These are phyloP conservation scores for Schizosaccharomyces versatilis DNA, from an alignment of 1,139 yeast species.

Conservation along the genomic window DNA sequence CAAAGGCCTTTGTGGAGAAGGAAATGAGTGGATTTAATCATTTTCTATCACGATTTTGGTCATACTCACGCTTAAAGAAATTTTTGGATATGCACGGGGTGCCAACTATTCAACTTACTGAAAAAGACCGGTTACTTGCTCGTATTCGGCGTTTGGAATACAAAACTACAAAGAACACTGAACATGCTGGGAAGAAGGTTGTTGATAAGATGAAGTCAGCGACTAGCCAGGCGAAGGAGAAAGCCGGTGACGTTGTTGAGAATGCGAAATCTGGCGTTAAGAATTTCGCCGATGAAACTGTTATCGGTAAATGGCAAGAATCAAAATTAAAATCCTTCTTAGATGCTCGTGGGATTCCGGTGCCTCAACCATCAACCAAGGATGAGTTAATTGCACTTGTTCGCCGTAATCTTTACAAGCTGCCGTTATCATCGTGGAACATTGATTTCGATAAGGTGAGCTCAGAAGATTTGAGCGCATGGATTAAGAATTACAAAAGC, in stretches of 20 bases:
- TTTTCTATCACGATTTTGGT: constrained; percentile 27
- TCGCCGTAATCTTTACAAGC: constrained; percentile 18
- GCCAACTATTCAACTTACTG: neutral
- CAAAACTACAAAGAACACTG: neutral
- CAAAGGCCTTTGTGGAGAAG: constrained; percentile 25
- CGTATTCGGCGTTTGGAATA: neutral
- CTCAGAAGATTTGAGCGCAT: neutral
- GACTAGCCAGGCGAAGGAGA: too few relatives aligned
- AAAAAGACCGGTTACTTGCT: neutral
- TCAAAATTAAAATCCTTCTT: constrained; percentile 29
- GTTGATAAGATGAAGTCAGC: neutral
- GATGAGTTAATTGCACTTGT: constrained; percentile 24
- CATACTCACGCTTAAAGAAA: constrained; percentile 24
- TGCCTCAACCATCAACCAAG: constrained; percentile 20
- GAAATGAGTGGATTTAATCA: constrained; percentile 20
- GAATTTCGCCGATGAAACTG: constrained; percentile 25
- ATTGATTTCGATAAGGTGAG: neutral
- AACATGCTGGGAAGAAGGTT: neutral
- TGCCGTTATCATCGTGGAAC: neutral
- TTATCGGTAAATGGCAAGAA: constrained; percentile 29
- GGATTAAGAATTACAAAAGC: neutral
- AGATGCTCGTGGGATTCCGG: constrained; percentile 24
- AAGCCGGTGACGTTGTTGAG: too few relatives aligned
- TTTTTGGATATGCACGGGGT: constrained; percentile 22
- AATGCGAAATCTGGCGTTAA: neutral